Base-by-base conservation (phyloP, 805 yeast genomes). In the Wickerhamiella shivajii region DNA sequence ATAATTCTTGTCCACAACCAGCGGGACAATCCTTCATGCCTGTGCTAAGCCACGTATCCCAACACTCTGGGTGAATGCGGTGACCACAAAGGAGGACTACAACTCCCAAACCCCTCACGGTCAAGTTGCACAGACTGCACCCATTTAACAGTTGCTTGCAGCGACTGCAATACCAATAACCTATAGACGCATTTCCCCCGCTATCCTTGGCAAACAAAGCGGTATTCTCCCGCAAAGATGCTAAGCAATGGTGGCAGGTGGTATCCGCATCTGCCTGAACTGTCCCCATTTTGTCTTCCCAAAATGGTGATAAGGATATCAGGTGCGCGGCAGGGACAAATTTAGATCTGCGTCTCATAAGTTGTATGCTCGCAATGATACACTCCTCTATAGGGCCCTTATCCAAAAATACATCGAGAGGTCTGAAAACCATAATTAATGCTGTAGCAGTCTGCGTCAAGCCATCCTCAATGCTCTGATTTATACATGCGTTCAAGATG, bases 151-250 rank as follows among this genome's bases (percentile, higher is more conserved):
- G 59, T 32, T 56, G 59, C 8, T 63, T 56, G 52, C 96, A 85
- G 15, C 61, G 63, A 34, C 73, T 81, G 56, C 96, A 85, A 52
- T 75, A 79, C 93, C 94, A 84, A 44, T 66, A 74, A 1, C 92
- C 93, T 46, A 71, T 69, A 22, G 51, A 53, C 4, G 45, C n/a
- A n/a, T n/a, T n/a, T n/a, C n/a, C n/a, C n/a, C n/a, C 36, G 24
- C 59, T 54, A 13, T 57, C 55, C 0, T 47, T 32, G 10, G 41
- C 39, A 25, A 43, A 38, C 12, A 43, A 38, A 3, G 52, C 45
- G 14, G 44, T 46, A 19, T 52, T 51, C 8, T 56, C 51, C 23
- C 53, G 52, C 22, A 56, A 40, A 5, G 61, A 49, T n/a, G 40
- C 29, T 23, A 17, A 19, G 40, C 61, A 57, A 5, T 46, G 36